A percentile compares a stretch with the other conserved stretches of the same genome.
phyloP scores from a whole-genome alignment of 805 yeast genomes.

The Metschnikowia proteae region DNA sequence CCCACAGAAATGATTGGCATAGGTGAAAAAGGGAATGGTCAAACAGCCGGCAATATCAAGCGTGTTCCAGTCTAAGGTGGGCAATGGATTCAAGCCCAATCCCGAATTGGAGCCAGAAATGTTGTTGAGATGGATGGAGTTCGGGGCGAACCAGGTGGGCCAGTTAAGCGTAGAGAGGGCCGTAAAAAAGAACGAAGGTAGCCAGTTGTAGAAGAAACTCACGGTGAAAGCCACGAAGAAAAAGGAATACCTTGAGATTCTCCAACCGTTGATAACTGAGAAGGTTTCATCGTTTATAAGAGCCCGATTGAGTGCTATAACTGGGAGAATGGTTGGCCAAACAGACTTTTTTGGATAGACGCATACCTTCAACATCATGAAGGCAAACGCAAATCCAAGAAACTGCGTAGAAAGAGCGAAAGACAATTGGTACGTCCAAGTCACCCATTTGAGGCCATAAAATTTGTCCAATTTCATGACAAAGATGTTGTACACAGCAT shows the following conservation, averaged over 20 bases:
- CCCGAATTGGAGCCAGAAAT: slow-evolving; percentile 37
- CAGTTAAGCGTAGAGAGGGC: slow-evolving; percentile 41
- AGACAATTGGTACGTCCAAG: slow-evolving; percentile 51
- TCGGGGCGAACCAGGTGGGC: slow-evolving; percentile 43
- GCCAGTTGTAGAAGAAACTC: slow-evolving; percentile 42
- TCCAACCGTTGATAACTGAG: slow-evolving; percentile 34
- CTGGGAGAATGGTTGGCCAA: slow-evolving; percentile 45
- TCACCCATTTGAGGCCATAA: slow-evolving; percentile 42
- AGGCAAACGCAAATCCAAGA: slow-evolving; percentile 66
- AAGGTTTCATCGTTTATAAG: slow-evolving; percentile 31
- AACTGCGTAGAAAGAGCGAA: slow-evolving; percentile 55
- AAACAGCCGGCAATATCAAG: slow-evolving; percentile 36
- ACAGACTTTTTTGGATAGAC: slow-evolving; percentile 40
- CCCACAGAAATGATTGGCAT: slow-evolving; percentile 39
- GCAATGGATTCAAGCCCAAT: slow-evolving; percentile 40
- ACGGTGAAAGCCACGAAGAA: slow-evolving; percentile 30
- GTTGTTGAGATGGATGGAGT: slow-evolving; percentile 38
- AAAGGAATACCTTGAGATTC: slow-evolving; percentile 39
- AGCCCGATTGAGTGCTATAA: slow-evolving; percentile 41
- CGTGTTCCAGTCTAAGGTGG: slow-evolving; percentile 44
- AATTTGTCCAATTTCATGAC: slow-evolving; percentile 42
- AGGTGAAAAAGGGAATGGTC: slow-evolving; percentile 42
- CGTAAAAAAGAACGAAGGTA: slow-evolving; percentile 39
- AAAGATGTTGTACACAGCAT: slow-evolving; percentile 39
- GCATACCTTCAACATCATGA: slow-evolving; percentile 55